Base-by-base conservation (phyloP, 208 protist genomes). In the Wallacemonas sp. region DNA sequence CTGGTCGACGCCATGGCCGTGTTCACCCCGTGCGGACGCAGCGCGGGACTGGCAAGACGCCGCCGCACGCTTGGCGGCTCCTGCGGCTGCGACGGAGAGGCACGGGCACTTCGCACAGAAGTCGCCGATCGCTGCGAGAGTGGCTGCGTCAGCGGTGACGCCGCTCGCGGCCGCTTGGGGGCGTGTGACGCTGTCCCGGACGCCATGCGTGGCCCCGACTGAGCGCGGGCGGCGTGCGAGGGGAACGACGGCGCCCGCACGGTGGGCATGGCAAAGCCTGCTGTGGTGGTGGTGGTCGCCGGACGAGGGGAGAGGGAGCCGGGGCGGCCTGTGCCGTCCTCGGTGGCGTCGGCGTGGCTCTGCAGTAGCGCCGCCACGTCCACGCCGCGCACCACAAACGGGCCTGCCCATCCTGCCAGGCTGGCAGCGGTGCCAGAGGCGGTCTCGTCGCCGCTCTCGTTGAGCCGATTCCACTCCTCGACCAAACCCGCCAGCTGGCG, bases 391-490 rank as follows among this genome's bases (percentile, higher is more conserved):
- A 80, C 46, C 32, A 80, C 36, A 39, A 76, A 49, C 25, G 65
- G 75, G 20, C 64, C 57, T 16, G n/a, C 52, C 16, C 36, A 62
- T 10, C 33, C 32, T 31, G 42, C 44, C 46, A 18, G 12, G 44
- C 7, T 36, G 5, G 48, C 38, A 54, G 39, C 50, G 18, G 48
- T 12, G 29, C n/a, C n/a, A n/a, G n/a, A n/a, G n/a, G n/a, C n/a
- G n/a, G 36, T 14, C 36, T 41, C 10, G 2, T 25, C 57, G 16
- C 39, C 41, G 46, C 2, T 46, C 14, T 57, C 70, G 29, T 79
- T 65, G 49, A 84, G 57, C 4, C 74, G 68, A n/a, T 82, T 61
- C 84, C 87, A 90, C 28, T 74, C 72, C 10, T 61, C 42, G 41
- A 79, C 28, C 26, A 83, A 54, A 23, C 67, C 52, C 12, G 57